Percentiles rank a stretch among this genome's conserved stretches.
phyloP scores from a whole-genome alignment of 2,329 filamentous ascomycete genomes.

The Sporothrix dimorphospora region DNA sequence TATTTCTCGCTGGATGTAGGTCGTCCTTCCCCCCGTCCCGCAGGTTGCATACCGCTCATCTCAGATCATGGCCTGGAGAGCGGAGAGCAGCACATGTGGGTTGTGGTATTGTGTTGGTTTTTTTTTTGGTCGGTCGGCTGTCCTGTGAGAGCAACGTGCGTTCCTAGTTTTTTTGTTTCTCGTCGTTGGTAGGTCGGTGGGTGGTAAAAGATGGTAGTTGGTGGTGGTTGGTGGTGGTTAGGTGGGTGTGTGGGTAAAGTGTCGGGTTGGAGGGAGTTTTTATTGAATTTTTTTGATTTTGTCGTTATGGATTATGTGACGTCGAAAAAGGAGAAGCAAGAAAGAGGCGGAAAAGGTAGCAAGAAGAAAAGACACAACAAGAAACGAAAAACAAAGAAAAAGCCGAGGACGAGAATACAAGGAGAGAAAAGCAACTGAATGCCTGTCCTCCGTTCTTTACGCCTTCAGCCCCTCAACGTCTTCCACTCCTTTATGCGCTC shows the following conservation, averaged over 20 bases:
- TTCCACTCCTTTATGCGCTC: constrained; percentile 61
- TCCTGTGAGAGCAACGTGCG: neutral
- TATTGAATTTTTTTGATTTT: constrained; percentile 22
- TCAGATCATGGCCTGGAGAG: neutral
- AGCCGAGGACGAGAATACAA: neutral
- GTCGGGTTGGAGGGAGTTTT: constrained; percentile 13
- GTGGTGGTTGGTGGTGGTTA: neutral
- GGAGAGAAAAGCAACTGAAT: neutral
- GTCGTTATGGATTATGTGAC: constrained; percentile 21
- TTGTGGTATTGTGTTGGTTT: neutral
- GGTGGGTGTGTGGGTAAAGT: neutral
- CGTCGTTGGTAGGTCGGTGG: neutral
- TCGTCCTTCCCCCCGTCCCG: neutral
- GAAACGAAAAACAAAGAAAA: constrained; percentile 10
- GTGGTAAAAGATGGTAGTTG: neutral
- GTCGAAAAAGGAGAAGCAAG: constrained; percentile 9
- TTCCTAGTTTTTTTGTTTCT: neutral
- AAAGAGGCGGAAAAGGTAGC: neutral
- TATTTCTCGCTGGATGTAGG: neutral
- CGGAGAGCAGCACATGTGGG: neutral
- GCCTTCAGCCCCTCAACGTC: neutral
- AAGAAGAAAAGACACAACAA: neutral
- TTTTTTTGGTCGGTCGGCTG: neutral
- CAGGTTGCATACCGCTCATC: neutral
- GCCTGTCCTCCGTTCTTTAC: neutral